Conservation (phyloP, 1,284 basidiomycete genomes). For the Boletus semigastroideus region DNA sequence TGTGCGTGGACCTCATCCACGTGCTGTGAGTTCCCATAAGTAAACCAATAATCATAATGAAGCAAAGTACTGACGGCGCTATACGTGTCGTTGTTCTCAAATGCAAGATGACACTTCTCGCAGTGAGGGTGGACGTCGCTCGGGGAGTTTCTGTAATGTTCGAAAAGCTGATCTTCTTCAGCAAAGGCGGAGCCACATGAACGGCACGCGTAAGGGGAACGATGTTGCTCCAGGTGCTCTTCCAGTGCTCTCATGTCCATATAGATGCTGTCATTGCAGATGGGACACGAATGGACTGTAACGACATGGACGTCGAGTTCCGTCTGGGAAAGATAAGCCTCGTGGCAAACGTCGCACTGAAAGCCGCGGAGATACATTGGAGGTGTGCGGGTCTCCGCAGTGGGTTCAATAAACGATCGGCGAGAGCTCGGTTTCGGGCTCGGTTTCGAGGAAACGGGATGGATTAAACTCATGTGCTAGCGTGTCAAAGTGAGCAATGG, state of each 20-base stretch:
- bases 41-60: background rate
- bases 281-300: slow-evolving; percentile 34
- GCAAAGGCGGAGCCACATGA: slow-evolving; percentile 24
- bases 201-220: slow-evolving; percentile 25
- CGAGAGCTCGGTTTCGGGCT: slow-evolving; percentile 11
- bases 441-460: slow-evolving; percentile 16
- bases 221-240: slow-evolving; percentile 32
- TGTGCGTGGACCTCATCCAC: slow-evolving; percentile 27
- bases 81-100: slow-evolving; percentile 17
- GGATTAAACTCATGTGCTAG: slow-evolving; percentile 21
- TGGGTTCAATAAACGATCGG: slow-evolving; percentile 10
- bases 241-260: slow-evolving; percentile 25
- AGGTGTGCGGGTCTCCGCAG: slow-evolving; percentile 2
- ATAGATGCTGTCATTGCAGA: slow-evolving; percentile 34
- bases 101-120: slow-evolving; percentile 26
- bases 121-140: slow-evolving; percentile 28
- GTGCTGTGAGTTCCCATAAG: slow-evolving; percentile 20
- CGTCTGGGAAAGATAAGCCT: slow-evolving; percentile 22
- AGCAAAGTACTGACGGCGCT: slow-evolving; percentile 18
- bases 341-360: slow-evolving; percentile 28
- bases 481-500: slow-evolving; percentile 11
- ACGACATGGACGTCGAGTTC: slow-evolving; percentile 32
- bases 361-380: slow-evolving; percentile 8
- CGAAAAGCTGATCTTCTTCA: slow-evolving; percentile 29
- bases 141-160: slow-evolving; percentile 28